Evolutionary conservation across 805 yeast species (phyloP), one percentile per base, ranked within the genome.

Genomic region (Scheffersomyces stipitis): DNA sequence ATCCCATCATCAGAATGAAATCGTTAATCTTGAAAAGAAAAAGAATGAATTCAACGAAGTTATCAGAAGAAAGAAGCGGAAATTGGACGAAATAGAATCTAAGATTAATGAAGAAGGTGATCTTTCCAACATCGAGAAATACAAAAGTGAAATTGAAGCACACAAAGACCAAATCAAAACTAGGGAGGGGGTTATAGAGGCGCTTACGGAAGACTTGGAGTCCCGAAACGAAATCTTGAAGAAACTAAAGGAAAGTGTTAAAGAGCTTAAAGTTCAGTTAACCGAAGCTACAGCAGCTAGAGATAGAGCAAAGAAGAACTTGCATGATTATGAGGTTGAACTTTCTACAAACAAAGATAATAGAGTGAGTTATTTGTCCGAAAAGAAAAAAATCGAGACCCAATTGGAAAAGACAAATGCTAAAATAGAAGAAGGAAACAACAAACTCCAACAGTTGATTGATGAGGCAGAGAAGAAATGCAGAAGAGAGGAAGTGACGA

Each of bases 51-150:
- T 42, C 26, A 33, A 30, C 14, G 42, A 49, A 31, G 15, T 32
- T 3, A 36, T 33, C 38, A 39, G 36, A 30, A 41, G 34, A 38
- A 38, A 41, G 47, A 46, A 41, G 30, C 33, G 33, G 40, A 41
- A 39, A 43, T 58, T 55, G 34, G n/a, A n/a, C n/a, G 59, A 65
- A 20, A 42, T 71, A 3, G 63, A 60, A 26, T 54, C 60, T 26
- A 66, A 67, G 34, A 48, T 78, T 13, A 64, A 58, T 14, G 80
- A 75, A 15, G 62, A 70, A 35, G 71, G 68, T 6, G 73, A 69
- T 36, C 64, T 68, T 14, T 71, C 73, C 4, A 67, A 54, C 32
- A 56, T 73, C 15, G 71, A 64, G 13, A 45, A 50, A 62, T 56
- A 68, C 15, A 48, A 58, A 15, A 59, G 58, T 9, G 66, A 69